Conservation (phyloP, 768 basidiomycete genomes). For the Suillus subaureus region DNA sequence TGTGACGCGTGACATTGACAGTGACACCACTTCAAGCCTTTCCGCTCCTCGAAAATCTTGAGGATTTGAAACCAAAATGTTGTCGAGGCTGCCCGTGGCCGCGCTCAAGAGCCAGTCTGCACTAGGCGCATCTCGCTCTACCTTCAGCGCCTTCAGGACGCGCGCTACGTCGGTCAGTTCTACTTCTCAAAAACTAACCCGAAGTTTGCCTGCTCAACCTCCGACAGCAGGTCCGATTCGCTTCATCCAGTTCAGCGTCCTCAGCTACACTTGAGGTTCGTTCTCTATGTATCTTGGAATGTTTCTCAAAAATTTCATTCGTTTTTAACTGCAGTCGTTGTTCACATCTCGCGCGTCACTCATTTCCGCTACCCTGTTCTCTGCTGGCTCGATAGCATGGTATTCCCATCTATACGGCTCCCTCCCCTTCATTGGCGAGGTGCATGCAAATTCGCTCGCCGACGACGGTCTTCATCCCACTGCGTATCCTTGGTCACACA, state of each 20-base stretch:
- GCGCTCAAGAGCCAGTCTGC: slow-evolving; percentile 62
- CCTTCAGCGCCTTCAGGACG: slow-evolving; percentile 41
- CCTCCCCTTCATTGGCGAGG: slow-evolving; percentile 88
- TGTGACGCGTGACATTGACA: slow-evolving; percentile 45
- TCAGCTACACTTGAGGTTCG: slow-evolving; percentile 68
- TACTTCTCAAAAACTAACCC: slow-evolving; percentile 14
- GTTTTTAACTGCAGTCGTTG: slow-evolving; percentile 49
- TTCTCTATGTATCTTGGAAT: slow-evolving; percentile 10
- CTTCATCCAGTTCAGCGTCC: slow-evolving; percentile 61
- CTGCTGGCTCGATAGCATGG: slow-evolving; percentile 92
- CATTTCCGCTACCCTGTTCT: slow-evolving; percentile 72
- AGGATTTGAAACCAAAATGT: slow-evolving; percentile 58
- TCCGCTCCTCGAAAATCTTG: slow-evolving; percentile 47
- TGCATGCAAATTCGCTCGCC: slow-evolving; percentile 87
- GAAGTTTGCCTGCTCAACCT: slow-evolving; percentile 23
- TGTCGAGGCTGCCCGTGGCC: slow-evolving; percentile 80
- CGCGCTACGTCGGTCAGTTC: slow-evolving; percentile 54
- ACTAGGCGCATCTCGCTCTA: slow-evolving; percentile 47
- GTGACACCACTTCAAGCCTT: slow-evolving; percentile 33
- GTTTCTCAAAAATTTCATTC: background rate
- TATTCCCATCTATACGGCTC: slow-evolving; percentile 94
- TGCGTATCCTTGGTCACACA: slow-evolving; percentile 89
- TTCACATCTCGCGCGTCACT: slow-evolving; percentile 73
- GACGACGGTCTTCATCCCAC: slow-evolving; percentile 95
- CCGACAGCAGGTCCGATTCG: slow-evolving; percentile 63